phyloP scores from a whole-genome alignment of 768 basidiomycete genomes.

The Trametes maxima region DNA sequence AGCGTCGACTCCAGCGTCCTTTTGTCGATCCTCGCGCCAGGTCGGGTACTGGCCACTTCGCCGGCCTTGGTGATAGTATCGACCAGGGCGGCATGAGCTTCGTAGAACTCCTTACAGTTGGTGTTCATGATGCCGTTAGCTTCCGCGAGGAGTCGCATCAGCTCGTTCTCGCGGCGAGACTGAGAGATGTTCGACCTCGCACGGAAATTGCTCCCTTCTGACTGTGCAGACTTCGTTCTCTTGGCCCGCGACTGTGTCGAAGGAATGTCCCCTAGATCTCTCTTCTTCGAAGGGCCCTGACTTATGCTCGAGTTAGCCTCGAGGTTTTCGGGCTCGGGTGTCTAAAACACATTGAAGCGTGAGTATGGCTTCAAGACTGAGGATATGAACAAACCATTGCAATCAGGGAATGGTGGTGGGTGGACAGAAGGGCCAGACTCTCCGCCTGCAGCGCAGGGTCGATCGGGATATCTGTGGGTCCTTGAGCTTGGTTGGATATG shows the following conservation, averaged over 20 bases:
- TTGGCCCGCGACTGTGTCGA: conserved; percentile 16
- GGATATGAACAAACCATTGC: conserved; percentile 9
- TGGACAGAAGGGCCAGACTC: background rate
- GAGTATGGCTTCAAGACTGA: background rate
- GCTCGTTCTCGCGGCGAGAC: conserved; percentile 79
- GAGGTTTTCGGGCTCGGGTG: conserved; percentile 9
- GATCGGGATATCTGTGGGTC: conserved; percentile 4
- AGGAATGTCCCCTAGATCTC: conserved; percentile 12
- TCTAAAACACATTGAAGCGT: background rate
- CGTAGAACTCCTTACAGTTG: conserved; percentile 69
- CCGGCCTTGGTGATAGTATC: conserved; percentile 57
- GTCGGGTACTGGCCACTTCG: conserved; percentile 70
- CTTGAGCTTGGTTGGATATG: background rate
- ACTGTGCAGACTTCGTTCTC: conserved; percentile 16
- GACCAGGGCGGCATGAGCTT: conserved; percentile 65
- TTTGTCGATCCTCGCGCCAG: conserved; percentile 71
- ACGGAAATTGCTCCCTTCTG: conserved; percentile 18
- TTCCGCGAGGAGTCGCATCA: conserved; percentile 64
- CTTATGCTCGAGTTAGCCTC: background rate
- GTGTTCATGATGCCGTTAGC: conserved; percentile 69
- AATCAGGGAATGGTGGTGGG: conserved; percentile 7
- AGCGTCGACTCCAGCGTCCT: conserved; percentile 66
- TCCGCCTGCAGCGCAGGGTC: background rate
- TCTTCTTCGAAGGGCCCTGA: conserved; percentile 8
- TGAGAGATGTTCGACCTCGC: conserved; percentile 71